Evolutionary conservation across 495 filamentous ascomycete species (phyloP), one percentile per base, ranked within the genome.

Genomic region (Neurospora sp.): DNA sequence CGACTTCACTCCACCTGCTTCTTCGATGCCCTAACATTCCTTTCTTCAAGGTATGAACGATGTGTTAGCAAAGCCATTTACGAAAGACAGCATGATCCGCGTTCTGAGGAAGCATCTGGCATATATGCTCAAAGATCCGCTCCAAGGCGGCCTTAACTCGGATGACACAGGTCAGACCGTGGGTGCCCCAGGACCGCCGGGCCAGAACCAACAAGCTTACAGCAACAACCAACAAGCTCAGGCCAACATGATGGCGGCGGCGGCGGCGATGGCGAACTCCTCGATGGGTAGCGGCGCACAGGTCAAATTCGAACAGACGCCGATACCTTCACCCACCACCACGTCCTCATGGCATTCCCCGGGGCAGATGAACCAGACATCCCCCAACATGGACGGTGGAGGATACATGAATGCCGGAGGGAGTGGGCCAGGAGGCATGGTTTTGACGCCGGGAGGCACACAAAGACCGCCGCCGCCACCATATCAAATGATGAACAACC

Each of bases 11-110:
- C 70, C 31, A 4, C 40, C 41, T 72, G 44, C 35, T 70, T 46
- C 31, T 73, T 31, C 69, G 62, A 69, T 59, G 14, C 12, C 31
- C 79, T 81, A 74, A 80, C 70, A 39, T 48, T 72, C 59, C 40
- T 40, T 74, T 42, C 27, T 37, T 31, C 12, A 75, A 98, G 96
- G 96, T n/a, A 99, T 99, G 96, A 96, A 97, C 79, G 96, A 97
- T 78, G 94, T 99, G 11, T 86, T 99, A 69, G 95, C 96, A 0
- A 99, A 99, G 77, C 96, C 96, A 0, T 99, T 99, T 80, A 99
- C 95, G 3, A 94, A 94, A 79, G 95, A 98, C 80, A 95, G 94
- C 71, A 92, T 99, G 79, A 86, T 97, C 62, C 89, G 91, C 72
- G 93, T 97, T 84, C 87, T 99, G 16, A 93, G 95, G 80, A 96